Evolutionary conservation across 306 rosid species (phyloP).

Genomic region (Abrus pulchellus): DNA sequence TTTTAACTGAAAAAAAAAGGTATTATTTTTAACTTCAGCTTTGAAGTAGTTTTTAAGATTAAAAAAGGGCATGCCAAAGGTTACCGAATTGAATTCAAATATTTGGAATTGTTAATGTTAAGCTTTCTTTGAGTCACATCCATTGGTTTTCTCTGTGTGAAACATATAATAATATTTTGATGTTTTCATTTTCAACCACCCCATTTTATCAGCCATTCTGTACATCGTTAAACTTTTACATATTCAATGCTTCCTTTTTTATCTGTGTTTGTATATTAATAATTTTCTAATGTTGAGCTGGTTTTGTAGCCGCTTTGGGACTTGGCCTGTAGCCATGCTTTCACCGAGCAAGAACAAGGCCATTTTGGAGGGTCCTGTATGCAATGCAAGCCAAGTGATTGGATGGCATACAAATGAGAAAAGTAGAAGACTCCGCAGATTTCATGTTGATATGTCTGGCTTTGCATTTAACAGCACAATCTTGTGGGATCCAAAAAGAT

Average conservation of each 20-base stretch:
- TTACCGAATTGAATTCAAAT: background rate
- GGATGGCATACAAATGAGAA: conserved; percentile 99
- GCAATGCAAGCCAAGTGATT: conserved; percentile 89
- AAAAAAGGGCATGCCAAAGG: background rate
- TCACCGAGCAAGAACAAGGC: conserved; percentile 96
- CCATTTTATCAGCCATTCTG: conserved; percentile 2
- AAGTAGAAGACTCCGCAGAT: conserved; percentile 89
- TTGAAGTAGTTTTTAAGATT: background rate
- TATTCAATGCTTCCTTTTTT: conserved; percentile 22
- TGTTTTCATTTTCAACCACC: conserved; percentile 20
- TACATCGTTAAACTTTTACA: conserved; percentile 20
- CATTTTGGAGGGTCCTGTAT: conserved; percentile 94
- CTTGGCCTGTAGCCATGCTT: conserved; percentile 99
- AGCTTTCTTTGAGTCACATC: background rate
- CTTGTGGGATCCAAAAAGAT: conserved; percentile 94
- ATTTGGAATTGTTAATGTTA: conserved; percentile 32
- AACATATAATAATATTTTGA: conserved; percentile 8
- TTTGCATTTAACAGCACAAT: conserved; percentile 98
- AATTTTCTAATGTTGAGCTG: conserved; percentile 46
- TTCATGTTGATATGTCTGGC: conserved; percentile 99
- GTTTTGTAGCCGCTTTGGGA: conserved; percentile 82
- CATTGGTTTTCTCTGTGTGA: conserved; percentile 14
- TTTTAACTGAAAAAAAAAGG: background rate
- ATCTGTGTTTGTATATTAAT: conserved; percentile 10
- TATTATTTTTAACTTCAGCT: background rate